A percentile compares a stretch with the other conserved stretches of the same genome.
phyloP scores from a whole-genome alignment of 192 early-diverging fungal genomes.

The Rhizophagus prolifer region DNA sequence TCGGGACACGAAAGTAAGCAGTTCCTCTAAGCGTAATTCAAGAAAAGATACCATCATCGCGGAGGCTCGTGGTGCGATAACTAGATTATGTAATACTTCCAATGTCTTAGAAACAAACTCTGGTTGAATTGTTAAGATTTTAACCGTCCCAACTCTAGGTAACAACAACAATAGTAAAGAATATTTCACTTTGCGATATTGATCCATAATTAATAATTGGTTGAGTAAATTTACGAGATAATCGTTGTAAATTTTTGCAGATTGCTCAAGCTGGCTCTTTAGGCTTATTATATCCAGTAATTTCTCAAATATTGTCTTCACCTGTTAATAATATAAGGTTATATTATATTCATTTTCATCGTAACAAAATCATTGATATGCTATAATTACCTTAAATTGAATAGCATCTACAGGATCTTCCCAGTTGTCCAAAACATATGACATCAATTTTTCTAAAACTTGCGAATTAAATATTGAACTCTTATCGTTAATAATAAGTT shows the following conservation, averaged over 20 bases:
- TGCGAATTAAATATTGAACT: conserved; percentile 10
- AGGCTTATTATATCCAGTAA: conserved; percentile 63
- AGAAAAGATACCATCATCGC: conserved; percentile 46
- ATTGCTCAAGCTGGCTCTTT: conserved; percentile 28
- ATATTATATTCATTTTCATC: too few species aligned
- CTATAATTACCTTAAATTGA: conserved; percentile 59
- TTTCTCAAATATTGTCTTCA: conserved; percentile 66
- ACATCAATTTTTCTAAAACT: conserved; percentile 60
- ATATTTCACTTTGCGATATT: conserved; percentile 82
- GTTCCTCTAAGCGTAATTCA: conserved; percentile 33
- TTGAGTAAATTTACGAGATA: conserved; percentile 62
- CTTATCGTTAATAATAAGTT: background rate
- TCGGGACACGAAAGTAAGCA: background rate
- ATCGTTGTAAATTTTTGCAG: conserved; percentile 33
- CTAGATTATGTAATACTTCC: conserved; percentile 56
- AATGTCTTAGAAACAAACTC: conserved; percentile 65
- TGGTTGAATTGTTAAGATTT: conserved; percentile 54
- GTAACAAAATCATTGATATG: too few species aligned
- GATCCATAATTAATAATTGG: conserved; percentile 71
- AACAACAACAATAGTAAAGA: conserved; percentile 69
- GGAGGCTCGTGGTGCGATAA: conserved; percentile 50
- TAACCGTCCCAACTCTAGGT: conserved; percentile 49
- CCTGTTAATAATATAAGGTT: conserved; percentile 16
- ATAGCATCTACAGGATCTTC: conserved; percentile 85
- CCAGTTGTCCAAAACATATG: conserved; percentile 79